Evolutionary conservation across 257 asterid species (phyloP), one percentile per base, ranked within the genome.

Genomic region (Ocimum tenuiflorum): DNA sequence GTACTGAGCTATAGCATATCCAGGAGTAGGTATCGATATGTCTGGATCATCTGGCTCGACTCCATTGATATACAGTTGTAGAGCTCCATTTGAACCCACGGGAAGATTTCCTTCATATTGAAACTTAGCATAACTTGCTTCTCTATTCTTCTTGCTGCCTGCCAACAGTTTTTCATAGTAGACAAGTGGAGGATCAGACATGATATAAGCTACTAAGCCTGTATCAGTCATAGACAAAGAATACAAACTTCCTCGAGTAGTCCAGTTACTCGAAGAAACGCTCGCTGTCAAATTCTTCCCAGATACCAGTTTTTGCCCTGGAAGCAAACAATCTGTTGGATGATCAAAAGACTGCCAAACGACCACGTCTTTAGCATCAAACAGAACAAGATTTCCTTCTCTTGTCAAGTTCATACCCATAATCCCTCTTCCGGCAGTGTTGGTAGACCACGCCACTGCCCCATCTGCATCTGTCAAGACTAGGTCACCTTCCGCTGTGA

Each of bases 1-100:
- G 49, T 71, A 80, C 24, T 78, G 88, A 3, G 79, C 84, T 35
- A 76, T 4, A 27, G 31, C 54, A 33, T 69, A 71, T 41, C 0
- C 10, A 52, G 66, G 72, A n/a, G 70, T n/a, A 20, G 27, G 0
- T 27, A 73, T 39, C 0, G 15, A 11, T 0, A 7, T 0, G 71
- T 63, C 69, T 0, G 74, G 70, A 54, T 8, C 0, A 3, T 33
- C 65, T 8, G 45, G 6, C 12, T 39, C 3, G 18, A 68, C 42
- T 11, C 70, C 55, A 63, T 49, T 33, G 8, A 76, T 14, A 12
- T 67, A 59, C 2, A 80, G 55, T 12, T 62, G 74, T 48, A 83
- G 3, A 38, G 31, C 31, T 27, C 31, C 31, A 27, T 1, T 27
- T 27, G 31, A 27, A 1, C 31, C 4, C 31, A 4, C 31, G 4